phyloP scores from a whole-genome alignment of 352 stramenopile species.

The Globisporangium ultimum region DNA sequence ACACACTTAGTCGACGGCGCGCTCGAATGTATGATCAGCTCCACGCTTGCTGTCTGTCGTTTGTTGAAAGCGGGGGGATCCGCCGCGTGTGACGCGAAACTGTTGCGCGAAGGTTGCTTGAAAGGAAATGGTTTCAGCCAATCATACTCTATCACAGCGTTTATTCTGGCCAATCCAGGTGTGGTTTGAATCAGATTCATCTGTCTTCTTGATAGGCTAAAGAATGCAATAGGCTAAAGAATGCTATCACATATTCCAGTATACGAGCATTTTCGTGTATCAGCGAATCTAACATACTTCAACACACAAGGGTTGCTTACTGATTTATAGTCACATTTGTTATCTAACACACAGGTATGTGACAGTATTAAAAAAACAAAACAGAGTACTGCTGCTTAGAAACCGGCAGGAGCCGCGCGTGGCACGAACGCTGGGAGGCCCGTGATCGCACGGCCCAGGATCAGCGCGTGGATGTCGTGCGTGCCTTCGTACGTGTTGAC shows the following conservation, averaged over 20 bases:
- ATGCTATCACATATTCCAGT: no score
- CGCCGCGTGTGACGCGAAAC: slow-evolving; percentile 3
- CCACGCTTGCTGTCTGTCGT: slow-evolving; percentile 3
- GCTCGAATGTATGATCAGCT: not conserved
- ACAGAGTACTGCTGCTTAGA: not conserved
- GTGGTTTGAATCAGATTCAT: not conserved
- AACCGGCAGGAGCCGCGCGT: slow-evolving; percentile 40
- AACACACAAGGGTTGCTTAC: no score
- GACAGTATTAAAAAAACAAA: no score
- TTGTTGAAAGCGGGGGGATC: slow-evolving; percentile 12
- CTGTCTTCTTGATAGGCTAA: no score
- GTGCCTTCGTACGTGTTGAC: slow-evolving; percentile 99
- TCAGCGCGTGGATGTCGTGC: slow-evolving; percentile 98
- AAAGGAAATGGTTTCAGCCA: not conserved
- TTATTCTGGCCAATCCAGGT: not conserved
- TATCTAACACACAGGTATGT: no score
- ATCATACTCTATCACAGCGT: not conserved
- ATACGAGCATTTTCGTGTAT: no score
- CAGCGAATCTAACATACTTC: no score
- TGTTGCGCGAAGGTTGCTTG: slow-evolving; percentile 7
- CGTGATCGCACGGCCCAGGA: slow-evolving; percentile 96
- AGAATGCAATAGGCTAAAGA: no score
- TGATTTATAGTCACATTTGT: no score
- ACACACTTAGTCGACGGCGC: no score
- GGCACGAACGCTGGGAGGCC: slow-evolving; percentile 94